These are phyloP conservation scores for Mucor plumbeus DNA, from an alignment of 371 early-diverging fungal genomes.

Conservation along the genomic window DNA sequence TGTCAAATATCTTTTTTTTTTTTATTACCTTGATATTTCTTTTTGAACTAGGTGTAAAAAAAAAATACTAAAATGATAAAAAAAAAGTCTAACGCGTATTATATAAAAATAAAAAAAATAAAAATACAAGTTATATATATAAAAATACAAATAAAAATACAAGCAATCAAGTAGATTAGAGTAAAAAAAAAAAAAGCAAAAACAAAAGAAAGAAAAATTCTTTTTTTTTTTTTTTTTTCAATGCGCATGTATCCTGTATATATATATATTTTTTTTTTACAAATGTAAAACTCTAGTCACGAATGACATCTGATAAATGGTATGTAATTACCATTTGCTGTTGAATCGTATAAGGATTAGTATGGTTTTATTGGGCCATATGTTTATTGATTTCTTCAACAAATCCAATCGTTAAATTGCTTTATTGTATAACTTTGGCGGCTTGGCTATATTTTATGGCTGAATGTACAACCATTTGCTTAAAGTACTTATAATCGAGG, in stretches of 20 bases:
- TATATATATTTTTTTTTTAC: neutral
- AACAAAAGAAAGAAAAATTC: neutral
- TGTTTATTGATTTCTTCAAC: too few species aligned
- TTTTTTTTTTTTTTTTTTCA: neutral
- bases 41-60: neutral
- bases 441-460: too few species aligned
- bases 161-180: neutral
- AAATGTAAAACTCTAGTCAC: slow-evolving; percentile 7
- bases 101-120: neutral
- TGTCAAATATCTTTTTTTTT: neutral
- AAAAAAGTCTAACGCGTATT: neutral
- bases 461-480: too few species aligned
- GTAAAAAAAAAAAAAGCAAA: neutral
- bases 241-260: neutral
- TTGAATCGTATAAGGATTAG: too few species aligned
- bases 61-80: neutral
- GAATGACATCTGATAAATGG: neutral
- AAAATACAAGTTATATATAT: slow-evolving; percentile 1
- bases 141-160: slow-evolving; percentile 13
- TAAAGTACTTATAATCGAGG: too few species aligned
- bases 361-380: too few species aligned
- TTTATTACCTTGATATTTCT: neutral
- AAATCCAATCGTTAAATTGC: too few species aligned
- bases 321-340: too few species aligned
- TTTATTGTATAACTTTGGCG: too few species aligned